These are phyloP conservation scores for Sorghum bicolor DNA, from an alignment of 176 grass and related monocot species.

Conservation along the genomic window DNA sequence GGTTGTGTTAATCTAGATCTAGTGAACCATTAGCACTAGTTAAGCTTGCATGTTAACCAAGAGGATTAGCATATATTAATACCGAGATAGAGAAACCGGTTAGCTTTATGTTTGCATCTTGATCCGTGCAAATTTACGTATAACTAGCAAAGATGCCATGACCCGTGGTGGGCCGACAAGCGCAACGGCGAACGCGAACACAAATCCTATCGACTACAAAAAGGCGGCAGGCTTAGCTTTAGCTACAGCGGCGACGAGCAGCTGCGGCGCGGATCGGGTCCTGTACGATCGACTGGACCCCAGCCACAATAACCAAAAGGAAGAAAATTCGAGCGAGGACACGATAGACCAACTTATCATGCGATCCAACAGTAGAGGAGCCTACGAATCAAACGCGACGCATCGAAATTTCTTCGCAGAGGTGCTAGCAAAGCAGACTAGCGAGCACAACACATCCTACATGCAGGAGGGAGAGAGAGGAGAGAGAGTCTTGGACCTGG, in stretches of 20 bases:
- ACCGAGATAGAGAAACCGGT: not conserved
- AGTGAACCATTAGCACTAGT: not conserved
- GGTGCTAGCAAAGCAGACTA: not conserved
- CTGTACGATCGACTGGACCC: slow-evolving; percentile 31
- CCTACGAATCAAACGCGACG: not conserved
- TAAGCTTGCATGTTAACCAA: not conserved
- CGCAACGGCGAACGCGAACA: not conserved
- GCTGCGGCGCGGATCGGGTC: slow-evolving; percentile 16
- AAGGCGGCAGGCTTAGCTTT: slow-evolving; percentile 14
- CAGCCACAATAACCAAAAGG: not conserved
- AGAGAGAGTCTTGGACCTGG: slow-evolving; percentile 27
- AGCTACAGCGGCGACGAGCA: slow-evolving; percentile 16
- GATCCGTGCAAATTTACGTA: slow-evolving; percentile 11
- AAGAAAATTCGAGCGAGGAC: not conserved
- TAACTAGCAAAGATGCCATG: slow-evolving; percentile 2
- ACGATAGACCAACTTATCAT: not conserved
- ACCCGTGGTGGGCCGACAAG: not conserved
- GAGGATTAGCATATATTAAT: not conserved
- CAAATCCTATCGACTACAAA: slow-evolving; percentile 8
- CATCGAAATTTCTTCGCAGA: not conserved
- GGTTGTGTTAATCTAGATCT: slow-evolving; percentile 12
- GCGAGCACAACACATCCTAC: not conserved
- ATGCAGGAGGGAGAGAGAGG: not conserved
- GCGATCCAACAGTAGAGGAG: not conserved
- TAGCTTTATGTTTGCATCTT: not conserved